Evolutionary conservation across 2,329 filamentous ascomycete genomes (phyloP).

Genomic region (Golovinomyces cichoracearum): DNA sequence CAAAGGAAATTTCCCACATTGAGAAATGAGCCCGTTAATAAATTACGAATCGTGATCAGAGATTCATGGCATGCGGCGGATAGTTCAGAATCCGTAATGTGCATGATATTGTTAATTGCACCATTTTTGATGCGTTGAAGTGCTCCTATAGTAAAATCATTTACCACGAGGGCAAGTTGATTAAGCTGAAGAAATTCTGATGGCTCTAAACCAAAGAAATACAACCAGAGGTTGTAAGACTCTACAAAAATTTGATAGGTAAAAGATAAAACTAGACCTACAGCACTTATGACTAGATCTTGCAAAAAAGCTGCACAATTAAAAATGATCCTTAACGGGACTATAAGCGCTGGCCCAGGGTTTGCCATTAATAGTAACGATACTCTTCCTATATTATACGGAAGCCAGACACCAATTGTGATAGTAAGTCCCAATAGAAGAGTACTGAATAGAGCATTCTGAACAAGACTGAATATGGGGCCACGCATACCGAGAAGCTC

Average conservation of each 20-base stretch:
- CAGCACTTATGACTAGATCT: conserved; percentile 41
- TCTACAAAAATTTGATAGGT: conserved; percentile 7
- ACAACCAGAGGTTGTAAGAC: conserved; percentile 5
- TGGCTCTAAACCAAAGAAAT: conserved; percentile 1
- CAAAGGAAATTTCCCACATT: conserved; percentile 18
- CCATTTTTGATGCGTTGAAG: conserved; percentile 21
- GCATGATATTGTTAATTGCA: conserved; percentile 23
- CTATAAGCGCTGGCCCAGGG: conserved; percentile 40
- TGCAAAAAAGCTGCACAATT: conserved; percentile 53
- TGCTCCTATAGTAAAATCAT: conserved; percentile 11
- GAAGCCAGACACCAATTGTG: conserved; percentile 62
- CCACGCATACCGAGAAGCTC: conserved; percentile 93
- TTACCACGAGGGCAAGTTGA: conserved; percentile 5
- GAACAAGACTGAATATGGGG: conserved; percentile 64
- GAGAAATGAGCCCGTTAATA: conserved; percentile 20
- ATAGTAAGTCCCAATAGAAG: conserved; percentile 74
- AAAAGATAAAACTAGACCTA: conserved; percentile 26
- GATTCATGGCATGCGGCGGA: conserved; percentile 50
- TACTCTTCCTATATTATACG: conserved; percentile 75
- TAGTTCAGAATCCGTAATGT: conserved; percentile 29
- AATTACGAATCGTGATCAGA: conserved; percentile 31
- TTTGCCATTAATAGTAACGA: conserved; percentile 57
- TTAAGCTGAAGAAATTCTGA: background rate
- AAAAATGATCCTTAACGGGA: conserved; percentile 48
- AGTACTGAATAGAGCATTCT: conserved; percentile 85